Conservation (phyloP, 2,329 filamentous ascomycete species). For the Blastomyces percursus region DNA sequence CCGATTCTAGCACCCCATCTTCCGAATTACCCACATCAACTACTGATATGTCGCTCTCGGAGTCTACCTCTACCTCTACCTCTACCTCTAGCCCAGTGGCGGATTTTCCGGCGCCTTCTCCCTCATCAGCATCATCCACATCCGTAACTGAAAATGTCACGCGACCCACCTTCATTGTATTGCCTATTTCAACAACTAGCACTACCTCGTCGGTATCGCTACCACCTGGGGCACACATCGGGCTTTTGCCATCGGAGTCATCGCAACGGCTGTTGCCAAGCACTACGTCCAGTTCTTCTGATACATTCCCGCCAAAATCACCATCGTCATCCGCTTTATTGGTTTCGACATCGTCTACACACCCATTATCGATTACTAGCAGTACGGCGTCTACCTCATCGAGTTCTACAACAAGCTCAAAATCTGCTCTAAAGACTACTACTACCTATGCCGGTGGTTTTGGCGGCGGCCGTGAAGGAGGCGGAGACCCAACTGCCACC, state of each 20-base stretch:
- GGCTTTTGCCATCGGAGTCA: not conserved
- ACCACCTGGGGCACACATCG: not conserved
- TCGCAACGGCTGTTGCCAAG: not conserved
- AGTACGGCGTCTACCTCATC: not conserved
- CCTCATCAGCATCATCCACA: not conserved
- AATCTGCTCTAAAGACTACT: constrained; percentile 1
- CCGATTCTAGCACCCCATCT: not conserved
- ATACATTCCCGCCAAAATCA: not conserved
- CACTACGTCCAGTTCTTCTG: not conserved
- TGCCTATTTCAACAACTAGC: not conserved
- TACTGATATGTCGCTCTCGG: not conserved
- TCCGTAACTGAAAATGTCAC: not conserved
- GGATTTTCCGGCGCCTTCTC: not conserved
- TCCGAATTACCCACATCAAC: not conserved
- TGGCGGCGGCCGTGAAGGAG: not conserved
- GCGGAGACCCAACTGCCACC: constrained; percentile 6
- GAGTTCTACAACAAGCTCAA: not conserved
- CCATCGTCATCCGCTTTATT: not conserved
- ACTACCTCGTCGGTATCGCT: not conserved
- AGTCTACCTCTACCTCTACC: too few relatives aligned
- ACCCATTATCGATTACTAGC: constrained; percentile 1
- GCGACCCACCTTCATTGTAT: not conserved
- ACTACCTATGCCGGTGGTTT: constrained; percentile 10
- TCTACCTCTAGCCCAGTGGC: not conserved
- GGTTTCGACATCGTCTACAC: not conserved